A percentile compares a stretch with the other conserved stretches of the same genome.
These are phyloP conservation scores for Leptographium wingfieldii DNA, from an alignment of 2,329 filamentous ascomycete species.

Conservation along the genomic window DNA sequence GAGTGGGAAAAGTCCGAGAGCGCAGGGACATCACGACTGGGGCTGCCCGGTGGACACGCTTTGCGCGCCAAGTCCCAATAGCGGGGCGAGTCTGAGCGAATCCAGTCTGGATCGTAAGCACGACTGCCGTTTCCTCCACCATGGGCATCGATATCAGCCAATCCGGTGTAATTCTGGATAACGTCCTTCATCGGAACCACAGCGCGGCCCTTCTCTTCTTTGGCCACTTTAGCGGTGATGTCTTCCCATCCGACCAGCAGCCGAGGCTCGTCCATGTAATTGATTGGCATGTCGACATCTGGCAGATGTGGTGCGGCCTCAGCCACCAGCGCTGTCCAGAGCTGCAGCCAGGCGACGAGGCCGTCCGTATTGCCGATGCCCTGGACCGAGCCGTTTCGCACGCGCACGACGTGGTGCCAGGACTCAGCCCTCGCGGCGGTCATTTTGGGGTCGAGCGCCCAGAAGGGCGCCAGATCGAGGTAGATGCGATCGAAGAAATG, in stretches of 20 bases:
- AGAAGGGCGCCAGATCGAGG: constrained; percentile 39
- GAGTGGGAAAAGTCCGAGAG: constrained; percentile 22
- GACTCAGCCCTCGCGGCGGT: constrained; percentile 23
- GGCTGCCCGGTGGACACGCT: constrained; percentile 43
- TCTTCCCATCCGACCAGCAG: constrained; percentile 47
- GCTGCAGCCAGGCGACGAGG: constrained; percentile 31
- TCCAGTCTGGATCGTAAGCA: constrained; percentile 35
- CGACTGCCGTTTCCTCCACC: constrained; percentile 12
- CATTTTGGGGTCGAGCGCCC: constrained; percentile 32
- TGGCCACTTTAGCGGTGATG: constrained; percentile 35
- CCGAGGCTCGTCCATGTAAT: constrained; percentile 50
- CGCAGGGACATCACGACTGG: constrained; percentile 26
- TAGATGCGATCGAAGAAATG: constrained; percentile 41
- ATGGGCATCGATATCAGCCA: constrained; percentile 22
- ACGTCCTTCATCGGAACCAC: constrained; percentile 30
- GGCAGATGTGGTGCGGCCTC: constrained; percentile 42
- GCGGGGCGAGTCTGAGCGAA: constrained; percentile 25
- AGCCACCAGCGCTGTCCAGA: constrained; percentile 35
- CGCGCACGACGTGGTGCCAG: constrained; percentile 33
- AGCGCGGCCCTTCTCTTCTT: constrained; percentile 30
- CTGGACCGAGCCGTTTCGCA: constrained; percentile 31
- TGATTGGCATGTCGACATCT: constrained; percentile 56
- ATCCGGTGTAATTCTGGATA: constrained; percentile 29
- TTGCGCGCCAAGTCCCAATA: constrained; percentile 49
- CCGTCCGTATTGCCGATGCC: constrained; percentile 26